A percentile compares a stretch with the other conserved stretches of the same genome.
These are phyloP conservation scores for Fusarium xylarioides DNA, from an alignment of 2,329 filamentous ascomycete genomes.

Conservation along the genomic window DNA sequence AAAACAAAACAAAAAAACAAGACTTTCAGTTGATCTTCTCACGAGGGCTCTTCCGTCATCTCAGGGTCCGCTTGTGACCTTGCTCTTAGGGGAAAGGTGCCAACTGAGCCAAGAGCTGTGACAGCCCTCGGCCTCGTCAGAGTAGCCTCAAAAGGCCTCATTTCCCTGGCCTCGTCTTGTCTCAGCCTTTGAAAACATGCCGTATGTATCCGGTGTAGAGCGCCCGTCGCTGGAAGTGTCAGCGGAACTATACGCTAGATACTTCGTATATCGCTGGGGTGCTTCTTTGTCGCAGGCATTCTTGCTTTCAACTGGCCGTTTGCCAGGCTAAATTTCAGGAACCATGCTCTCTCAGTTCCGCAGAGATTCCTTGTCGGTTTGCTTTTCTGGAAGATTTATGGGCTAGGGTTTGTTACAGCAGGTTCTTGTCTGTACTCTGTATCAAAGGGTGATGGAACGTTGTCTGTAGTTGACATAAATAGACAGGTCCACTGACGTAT, in stretches of 20 bases:
- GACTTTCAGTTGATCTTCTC: neutral
- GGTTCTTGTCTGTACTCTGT: neutral
- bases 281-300: neutral
- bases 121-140: conserved; percentile 18
- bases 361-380: neutral
- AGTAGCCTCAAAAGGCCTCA: conserved; percentile 30
- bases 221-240: neutral
- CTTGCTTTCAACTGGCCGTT: neutral
- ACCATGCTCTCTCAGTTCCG: neutral
- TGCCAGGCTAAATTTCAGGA: conserved; percentile 3
- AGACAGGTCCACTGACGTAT: conserved; percentile 19
- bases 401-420: neutral
- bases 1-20: too few relatives aligned
- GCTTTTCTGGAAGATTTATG: conserved; percentile 15
- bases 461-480: conserved; percentile 19
- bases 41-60: conserved; percentile 21
- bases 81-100: neutral
- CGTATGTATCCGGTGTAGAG: conserved; percentile 1
- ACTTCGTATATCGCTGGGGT: conserved; percentile 4
- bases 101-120: neutral
- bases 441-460: neutral
- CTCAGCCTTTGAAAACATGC: neutral
- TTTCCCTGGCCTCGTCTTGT: conserved; percentile 11
- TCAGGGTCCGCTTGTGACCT: conserved; percentile 26
- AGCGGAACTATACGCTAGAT: neutral